A percentile compares a stretch with the other conserved stretches of the same genome.
Evolutionary conservation across 2,329 filamentous ascomycete species (phyloP).

Genomic region (Hansfordia pulvinata): DNA sequence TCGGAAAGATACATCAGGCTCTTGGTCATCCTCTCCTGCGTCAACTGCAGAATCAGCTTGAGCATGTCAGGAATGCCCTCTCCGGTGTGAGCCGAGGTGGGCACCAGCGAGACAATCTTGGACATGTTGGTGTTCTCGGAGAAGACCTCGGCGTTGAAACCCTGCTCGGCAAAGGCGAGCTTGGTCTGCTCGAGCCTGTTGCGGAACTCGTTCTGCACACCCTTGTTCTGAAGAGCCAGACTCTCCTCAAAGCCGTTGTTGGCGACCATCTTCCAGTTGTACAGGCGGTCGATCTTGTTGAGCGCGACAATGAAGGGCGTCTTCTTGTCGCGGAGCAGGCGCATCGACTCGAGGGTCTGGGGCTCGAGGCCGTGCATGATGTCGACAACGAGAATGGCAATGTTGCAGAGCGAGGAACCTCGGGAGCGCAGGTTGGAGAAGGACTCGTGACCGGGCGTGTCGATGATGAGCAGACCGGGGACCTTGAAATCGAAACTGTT

Average conservation of each 20-base stretch:
- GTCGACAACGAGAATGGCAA: constrained; percentile 96
- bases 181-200: constrained; percentile 86
- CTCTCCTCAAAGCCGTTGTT: constrained; percentile 98
- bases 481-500: constrained; percentile 92
- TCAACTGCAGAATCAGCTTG: constrained; percentile 83
- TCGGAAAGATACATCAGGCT: constrained; percentile 97
- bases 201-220: constrained; percentile 86
- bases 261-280: constrained; percentile 96
- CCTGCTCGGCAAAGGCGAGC: constrained; percentile 86
- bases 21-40: constrained; percentile 93
- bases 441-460: constrained; percentile 98
- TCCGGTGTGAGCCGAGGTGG: constrained; percentile 95
- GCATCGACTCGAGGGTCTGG: constrained; percentile 96
- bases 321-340: constrained; percentile 78
- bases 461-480: constrained; percentile 89
- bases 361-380: constrained; percentile 99
- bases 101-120: constrained; percentile 85
- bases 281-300: constrained; percentile 99
- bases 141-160: constrained; percentile 94
- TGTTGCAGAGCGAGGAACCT: constrained; percentile 97
- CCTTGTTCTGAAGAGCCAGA: constrained; percentile 78
- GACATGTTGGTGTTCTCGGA: constrained; percentile 98
- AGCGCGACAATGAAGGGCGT: constrained; percentile 97
- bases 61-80: constrained; percentile 98
- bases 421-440: constrained; percentile 96